Evolutionary conservation across 495 filamentous ascomycete species (phyloP).

Genomic region (Podospora sp.): DNA sequence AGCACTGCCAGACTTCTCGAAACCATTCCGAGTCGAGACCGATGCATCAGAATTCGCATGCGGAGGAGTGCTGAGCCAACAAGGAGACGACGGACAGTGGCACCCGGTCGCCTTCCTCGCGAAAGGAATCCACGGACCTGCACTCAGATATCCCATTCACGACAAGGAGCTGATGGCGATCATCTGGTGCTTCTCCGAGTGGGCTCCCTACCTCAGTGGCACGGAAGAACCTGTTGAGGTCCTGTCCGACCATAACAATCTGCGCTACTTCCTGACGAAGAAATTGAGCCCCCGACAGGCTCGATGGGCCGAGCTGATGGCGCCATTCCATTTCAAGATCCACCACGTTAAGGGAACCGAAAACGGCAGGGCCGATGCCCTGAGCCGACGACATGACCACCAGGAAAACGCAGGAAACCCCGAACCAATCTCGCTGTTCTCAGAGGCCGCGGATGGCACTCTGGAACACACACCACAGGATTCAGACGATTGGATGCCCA

Average conservation of each 20-base stretch:
- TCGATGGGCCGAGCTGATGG: neutral
- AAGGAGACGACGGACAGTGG: neutral
- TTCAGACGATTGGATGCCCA: neutral
- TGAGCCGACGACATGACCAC: neutral
- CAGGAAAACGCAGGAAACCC: neutral
- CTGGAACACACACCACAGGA: neutral
- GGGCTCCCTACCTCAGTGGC: neutral
- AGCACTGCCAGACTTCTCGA: neutral
- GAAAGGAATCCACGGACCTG: conserved; percentile 7
- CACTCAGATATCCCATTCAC: conserved; percentile 30
- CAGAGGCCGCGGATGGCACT: neutral
- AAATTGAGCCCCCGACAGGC: neutral
- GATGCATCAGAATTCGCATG: neutral
- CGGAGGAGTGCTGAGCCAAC: neutral
- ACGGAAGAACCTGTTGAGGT: neutral
- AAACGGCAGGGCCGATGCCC: neutral
- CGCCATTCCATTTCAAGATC: neutral
- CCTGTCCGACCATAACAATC: neutral
- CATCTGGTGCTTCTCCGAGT: conserved; percentile 16
- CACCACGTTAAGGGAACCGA: neutral
- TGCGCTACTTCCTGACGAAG: neutral
- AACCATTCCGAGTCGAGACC: neutral
- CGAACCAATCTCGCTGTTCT: neutral
- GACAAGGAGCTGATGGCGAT: conserved; percentile 25
- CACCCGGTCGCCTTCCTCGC: conserved; percentile 17